phyloP scores from a whole-genome alignment of 139 green algal species.

The Pseudopediastrum boryanum region DNA sequence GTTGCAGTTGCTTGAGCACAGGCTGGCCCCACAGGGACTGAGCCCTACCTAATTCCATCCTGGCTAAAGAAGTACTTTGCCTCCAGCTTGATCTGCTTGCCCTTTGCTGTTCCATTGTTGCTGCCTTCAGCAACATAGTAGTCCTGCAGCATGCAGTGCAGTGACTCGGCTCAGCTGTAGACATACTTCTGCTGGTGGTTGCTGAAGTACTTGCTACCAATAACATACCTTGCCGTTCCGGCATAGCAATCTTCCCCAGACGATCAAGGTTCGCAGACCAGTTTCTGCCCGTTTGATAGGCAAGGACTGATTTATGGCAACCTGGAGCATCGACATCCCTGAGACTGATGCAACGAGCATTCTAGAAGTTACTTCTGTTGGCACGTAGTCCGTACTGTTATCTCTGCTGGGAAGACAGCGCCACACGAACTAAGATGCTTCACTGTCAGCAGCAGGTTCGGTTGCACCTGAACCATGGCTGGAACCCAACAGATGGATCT shows the following conservation, averaged over 20 bases:
- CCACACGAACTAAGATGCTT: slow-evolving; percentile 68
- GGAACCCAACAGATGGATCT: too few species aligned
- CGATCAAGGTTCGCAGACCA: slow-evolving; percentile 55
- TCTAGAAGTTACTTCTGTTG: not conserved
- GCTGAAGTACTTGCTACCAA: not conserved
- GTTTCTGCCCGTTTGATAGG: slow-evolving; percentile 69
- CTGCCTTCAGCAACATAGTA: slow-evolving; percentile 74
- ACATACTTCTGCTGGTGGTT: not conserved
- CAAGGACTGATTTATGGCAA: slow-evolving; percentile 64
- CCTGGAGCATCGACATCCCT: slow-evolving; percentile 39
- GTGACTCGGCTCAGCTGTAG: not conserved
- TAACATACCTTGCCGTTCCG: slow-evolving; percentile 67
- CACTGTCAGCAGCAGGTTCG: slow-evolving; percentile 63
- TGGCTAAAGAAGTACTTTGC: slow-evolving; percentile 76
- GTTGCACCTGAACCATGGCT: slow-evolving; percentile 62
- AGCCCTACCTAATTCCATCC: slow-evolving; percentile 68
- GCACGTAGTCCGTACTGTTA: slow-evolving; percentile 46
- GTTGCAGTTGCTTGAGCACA: not conserved
- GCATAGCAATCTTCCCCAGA: slow-evolving; percentile 66
- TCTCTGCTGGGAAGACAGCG: slow-evolving; percentile 64
- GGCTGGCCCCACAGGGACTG: not conserved
- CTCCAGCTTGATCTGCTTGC: slow-evolving; percentile 43
- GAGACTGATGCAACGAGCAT: not conserved
- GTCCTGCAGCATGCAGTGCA: slow-evolving; percentile 50
- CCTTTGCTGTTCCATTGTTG: slow-evolving; percentile 46